Evolutionary conservation across 179 eudicot genomes (phyloP), one percentile per base, ranked within the genome.

Genomic region (Camellia oleifera): DNA sequence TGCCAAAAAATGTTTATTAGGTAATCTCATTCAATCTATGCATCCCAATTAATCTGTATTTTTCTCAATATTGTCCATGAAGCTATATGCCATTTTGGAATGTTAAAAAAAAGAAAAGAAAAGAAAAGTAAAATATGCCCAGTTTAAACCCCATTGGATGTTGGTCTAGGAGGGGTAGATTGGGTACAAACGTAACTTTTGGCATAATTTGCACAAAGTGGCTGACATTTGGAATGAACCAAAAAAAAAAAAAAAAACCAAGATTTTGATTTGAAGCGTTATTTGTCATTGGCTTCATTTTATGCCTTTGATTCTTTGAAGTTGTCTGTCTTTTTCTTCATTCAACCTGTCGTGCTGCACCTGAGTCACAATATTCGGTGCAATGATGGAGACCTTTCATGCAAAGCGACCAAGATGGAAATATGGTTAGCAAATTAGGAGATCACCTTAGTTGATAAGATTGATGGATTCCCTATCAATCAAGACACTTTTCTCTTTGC

Each of bases 1-100:
- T 92, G 92, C 89, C 91, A 87, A 77, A 87, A 88, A 78, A 80
- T 91, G 90, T 76, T 82, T 80, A 62, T 94, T 17, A 89, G 95
- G 98, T 95, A 78, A 86, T 70, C 20, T 63, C 9, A 8, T 50
- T 63, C 44, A 13, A 45, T 71, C 11, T 77, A n/a, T 2, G 4
- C 14, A 40, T 54, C n/a, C 54, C 53, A 53, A 15, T 77, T 26
- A 17, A 53, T 52, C 11, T 17, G 15, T 48, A 53, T 17, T 42
- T 26, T 20, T 67, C 12, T 54, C 17, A 17, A 67, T 63, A 3
- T 4, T 64, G 18, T 56, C 23, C 4, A 13, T 53, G 8, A 52
- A 71, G 56, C 40, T 32, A 23, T 67, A 56, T 32, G 7, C 11
- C 63, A 40, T 74, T 74, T 74, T 56, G 48, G 8, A 7, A n/a